Evolutionary conservation across 176 grass and related monocot genomes (phyloP), one percentile per base, ranked within the genome.

Genomic region (Phoenix roebelenii): DNA sequence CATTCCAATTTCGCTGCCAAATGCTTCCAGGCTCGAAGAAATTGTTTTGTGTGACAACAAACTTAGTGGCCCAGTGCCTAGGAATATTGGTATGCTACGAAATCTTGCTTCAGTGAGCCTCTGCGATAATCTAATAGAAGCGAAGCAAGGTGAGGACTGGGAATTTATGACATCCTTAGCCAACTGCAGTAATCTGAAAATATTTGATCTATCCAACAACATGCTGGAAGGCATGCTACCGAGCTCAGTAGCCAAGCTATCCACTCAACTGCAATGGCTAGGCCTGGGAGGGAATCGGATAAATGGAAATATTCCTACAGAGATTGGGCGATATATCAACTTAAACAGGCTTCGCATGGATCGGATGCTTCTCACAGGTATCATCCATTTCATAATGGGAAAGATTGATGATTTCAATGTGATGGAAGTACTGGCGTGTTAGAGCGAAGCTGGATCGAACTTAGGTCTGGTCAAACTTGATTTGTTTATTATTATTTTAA

Each of bases 41-140:
- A 22, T 67, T 14, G 67, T 15, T 28, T 32, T 82, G 10, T 7
- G n/a, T 57, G 1, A 0, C 4, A 82, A 81, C 60, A 58, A 3
- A n/a, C 51, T 83, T 2, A 63, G 12, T 17, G 74, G 61, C 0
- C 15, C 3, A 16, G 51, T 85, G 5, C 82, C 76, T 3, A 22
- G 16, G 17, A 50, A 20, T 49, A 74, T 89, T 0, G 58, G 86
- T 0, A 72, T 66, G 22, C 23, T 89, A 24, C 52, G 32, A 55
- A 67, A 63, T n/a, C 56, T 85, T 15, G 4, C 26, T 49, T 25
- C 10, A 3, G 15, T 89, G 49, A 61, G 66, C 51, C 0, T 85
- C 22, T 17, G 58, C 32, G 22, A 64, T 44, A 89, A 89, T 61
- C 54, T 69, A 29, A 20, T 89, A n/a, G 65, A 81, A 35, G 77